phyloP scores from a whole-genome alignment of 2,329 filamentous ascomycete genomes.

The Monosporascus sp. region DNA sequence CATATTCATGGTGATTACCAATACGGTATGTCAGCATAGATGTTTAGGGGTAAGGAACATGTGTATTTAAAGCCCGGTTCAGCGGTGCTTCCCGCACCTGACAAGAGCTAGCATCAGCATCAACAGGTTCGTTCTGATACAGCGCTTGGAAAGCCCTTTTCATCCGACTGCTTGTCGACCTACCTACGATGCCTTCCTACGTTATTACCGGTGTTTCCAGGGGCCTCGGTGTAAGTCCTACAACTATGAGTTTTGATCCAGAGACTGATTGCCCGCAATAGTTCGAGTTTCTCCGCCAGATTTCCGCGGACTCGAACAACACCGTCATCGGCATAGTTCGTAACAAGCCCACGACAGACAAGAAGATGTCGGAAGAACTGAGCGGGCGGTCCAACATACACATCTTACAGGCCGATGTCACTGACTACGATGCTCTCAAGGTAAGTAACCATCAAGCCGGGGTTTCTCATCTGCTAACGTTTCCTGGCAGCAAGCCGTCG shows the following conservation, averaged over 20 bases:
- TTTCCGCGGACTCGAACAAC: slow-evolving; percentile 38
- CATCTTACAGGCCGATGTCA: slow-evolving; percentile 41
- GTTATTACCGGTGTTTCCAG: slow-evolving; percentile 19
- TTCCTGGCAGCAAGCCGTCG: slow-evolving; percentile 12
- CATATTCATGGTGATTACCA: too few species aligned
- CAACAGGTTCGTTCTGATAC: too few species aligned
- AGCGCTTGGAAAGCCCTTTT: too few species aligned
- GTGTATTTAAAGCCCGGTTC: too few species aligned
- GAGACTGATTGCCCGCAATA: slow-evolving; percentile 14
- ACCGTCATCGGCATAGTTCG: slow-evolving; percentile 43
- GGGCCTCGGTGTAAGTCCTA: slow-evolving; percentile 19
- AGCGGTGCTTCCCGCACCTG: too few species aligned
- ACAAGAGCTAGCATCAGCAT: too few species aligned
- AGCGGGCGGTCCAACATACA: slow-evolving; percentile 35
- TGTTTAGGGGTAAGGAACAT: too few species aligned
- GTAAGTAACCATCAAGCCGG: slow-evolving; percentile 6
- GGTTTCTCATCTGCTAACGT: too few species aligned
- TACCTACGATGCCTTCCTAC: slow-evolving; percentile 15
- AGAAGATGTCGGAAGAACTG: slow-evolving; percentile 36
- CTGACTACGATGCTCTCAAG: slow-evolving; percentile 33
- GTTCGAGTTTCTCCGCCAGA: slow-evolving; percentile 42
- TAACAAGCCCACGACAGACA: slow-evolving; percentile 37
- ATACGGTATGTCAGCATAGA: too few species aligned
- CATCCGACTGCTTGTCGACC: not conserved
- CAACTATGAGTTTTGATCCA: not conserved